phyloP scores from a whole-genome alignment of 2,329 filamentous ascomycete species.

The Pseudogymnoascus sp. region DNA sequence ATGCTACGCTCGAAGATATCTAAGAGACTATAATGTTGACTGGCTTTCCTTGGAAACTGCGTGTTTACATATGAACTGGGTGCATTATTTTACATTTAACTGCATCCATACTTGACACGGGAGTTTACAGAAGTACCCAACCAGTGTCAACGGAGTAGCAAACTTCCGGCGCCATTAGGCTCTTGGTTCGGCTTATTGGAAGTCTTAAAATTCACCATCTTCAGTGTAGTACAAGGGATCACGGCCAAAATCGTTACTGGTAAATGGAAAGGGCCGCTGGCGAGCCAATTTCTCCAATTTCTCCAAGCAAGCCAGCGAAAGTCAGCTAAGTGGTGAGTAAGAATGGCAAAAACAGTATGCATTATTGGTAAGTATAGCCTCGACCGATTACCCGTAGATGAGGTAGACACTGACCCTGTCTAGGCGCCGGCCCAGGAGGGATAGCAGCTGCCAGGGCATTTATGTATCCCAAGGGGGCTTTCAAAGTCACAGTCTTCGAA shows the following conservation, averaged over 20 bases:
- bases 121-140: neutral
- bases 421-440: constrained; percentile 61
- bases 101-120: neutral
- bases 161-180: neutral
- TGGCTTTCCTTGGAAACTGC: neutral
- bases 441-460: constrained; percentile 66
- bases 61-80: neutral
- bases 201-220: too few relatives aligned
- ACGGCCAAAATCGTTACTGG: too few relatives aligned
- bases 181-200: too few relatives aligned
- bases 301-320: neutral
- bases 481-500: constrained; percentile 65
- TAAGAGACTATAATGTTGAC: neutral
- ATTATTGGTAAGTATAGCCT: constrained; percentile 20
- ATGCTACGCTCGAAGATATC: neutral
- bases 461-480: constrained; percentile 45
- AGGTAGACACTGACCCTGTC: neutral
- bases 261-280: too few relatives aligned
- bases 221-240: too few relatives aligned
- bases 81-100: neutral
- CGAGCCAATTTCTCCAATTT: neutral
- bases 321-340: neutral
- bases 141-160: neutral
- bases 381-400: neutral
- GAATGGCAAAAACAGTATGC: constrained; percentile 21